Conservation (phyloP, 768 basidiomycete genomes). For the Termitomyces sp. region DNA sequence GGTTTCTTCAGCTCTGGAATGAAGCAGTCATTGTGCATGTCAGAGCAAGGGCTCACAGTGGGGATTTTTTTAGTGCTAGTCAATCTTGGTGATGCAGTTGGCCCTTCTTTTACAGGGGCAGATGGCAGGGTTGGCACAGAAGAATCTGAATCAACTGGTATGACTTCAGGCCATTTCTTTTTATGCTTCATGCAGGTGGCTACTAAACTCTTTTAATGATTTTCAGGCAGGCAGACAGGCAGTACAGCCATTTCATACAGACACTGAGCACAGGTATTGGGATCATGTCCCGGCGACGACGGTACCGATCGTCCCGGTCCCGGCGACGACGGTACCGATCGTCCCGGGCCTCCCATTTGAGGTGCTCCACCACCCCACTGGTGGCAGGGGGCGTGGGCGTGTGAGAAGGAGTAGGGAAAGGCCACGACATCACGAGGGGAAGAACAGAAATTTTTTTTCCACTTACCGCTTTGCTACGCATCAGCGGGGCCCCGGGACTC, state of each 20-base stretch:
- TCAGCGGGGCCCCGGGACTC: too few relatives aligned
- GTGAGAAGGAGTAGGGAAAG: too few relatives aligned
- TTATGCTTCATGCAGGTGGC: neutral
- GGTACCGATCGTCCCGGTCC: too few relatives aligned
- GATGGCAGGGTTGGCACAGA: neutral
- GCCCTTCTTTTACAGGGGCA: neutral
- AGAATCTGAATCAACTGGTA: neutral
- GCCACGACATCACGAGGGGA: too few relatives aligned
- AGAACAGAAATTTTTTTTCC: too few relatives aligned
- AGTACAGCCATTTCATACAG: neutral
- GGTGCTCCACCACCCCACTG: too few relatives aligned
- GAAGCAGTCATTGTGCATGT: neutral
- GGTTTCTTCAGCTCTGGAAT: neutral
- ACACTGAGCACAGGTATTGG: neutral
- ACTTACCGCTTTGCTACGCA: too few relatives aligned
- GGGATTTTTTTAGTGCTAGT: neutral
- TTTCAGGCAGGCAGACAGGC: too few relatives aligned
- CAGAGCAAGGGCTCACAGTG: neutral
- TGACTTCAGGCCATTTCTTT: neutral
- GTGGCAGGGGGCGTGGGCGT: too few relatives aligned
- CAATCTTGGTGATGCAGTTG: neutral
- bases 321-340: too few relatives aligned
- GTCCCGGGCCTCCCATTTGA: too few relatives aligned
- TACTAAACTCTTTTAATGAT: neutral
- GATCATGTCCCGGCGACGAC: too few relatives aligned